Conservation (phyloP, 192 early-diverging fungal genomes). For the Gamsiella multidivaricata region DNA sequence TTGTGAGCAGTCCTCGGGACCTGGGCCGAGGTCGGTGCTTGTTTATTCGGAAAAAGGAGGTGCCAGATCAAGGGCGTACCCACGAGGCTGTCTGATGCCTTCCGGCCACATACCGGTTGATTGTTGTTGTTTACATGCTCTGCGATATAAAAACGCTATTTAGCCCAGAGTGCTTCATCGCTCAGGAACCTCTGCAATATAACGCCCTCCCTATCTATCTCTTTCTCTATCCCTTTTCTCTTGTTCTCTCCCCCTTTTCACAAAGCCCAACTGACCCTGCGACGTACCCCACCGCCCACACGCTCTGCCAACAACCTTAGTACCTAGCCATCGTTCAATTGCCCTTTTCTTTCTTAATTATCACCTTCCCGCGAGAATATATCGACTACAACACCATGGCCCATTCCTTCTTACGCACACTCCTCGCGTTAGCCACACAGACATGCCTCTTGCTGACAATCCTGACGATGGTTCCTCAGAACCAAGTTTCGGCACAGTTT, state of each 20-base stretch:
- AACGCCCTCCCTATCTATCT: background rate
- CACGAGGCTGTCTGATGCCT: too few species aligned
- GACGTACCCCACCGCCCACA: background rate
- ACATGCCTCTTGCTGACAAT: constrained; percentile 4
- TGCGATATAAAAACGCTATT: too few species aligned
- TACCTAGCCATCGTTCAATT: background rate
- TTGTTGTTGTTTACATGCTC: too few species aligned
- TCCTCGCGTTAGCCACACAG: background rate
- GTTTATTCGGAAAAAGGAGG: too few species aligned
- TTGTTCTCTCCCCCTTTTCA: background rate
- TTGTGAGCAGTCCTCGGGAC: too few species aligned
- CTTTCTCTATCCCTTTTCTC: background rate
- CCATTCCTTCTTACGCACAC: background rate
- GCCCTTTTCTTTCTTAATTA: background rate
- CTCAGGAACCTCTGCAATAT: background rate
- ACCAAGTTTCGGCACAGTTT: constrained; percentile 27
- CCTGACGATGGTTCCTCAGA: background rate
- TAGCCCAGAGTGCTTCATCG: too few species aligned
- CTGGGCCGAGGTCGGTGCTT: too few species aligned
- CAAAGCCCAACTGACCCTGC: too few species aligned
- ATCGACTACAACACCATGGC: constrained; percentile 12
- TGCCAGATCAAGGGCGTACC: too few species aligned
- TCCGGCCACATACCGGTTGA: background rate
- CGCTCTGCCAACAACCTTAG: background rate
- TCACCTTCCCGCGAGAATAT: too few species aligned